phyloP scores from a whole-genome alignment of 352 stramenopile genomes.

The Phytopythium chamaehyphon region DNA sequence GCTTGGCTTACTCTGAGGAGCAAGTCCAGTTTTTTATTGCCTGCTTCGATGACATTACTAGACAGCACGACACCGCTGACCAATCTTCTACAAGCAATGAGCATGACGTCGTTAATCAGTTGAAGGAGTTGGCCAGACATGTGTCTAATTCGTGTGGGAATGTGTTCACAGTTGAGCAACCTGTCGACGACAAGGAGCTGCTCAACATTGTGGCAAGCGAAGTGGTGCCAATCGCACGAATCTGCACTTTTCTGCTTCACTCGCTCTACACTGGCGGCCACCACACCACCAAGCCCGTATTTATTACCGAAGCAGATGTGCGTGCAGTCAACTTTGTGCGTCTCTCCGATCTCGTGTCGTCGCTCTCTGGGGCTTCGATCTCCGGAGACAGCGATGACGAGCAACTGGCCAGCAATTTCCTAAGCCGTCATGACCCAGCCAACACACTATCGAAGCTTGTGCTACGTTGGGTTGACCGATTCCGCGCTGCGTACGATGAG shows the following conservation, averaged over 20 bases:
- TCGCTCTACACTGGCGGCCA: slow-evolving; percentile 15
- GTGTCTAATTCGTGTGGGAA: slow-evolving; percentile 26
- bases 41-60: slow-evolving; percentile 30
- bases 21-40: slow-evolving; percentile 48
- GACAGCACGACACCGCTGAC: slow-evolving; percentile 8
- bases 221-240: slow-evolving; percentile 62
- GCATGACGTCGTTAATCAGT: slow-evolving; percentile 18
- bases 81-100: slow-evolving; percentile 9
- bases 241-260: slow-evolving; percentile 65
- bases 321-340: slow-evolving; percentile 45
- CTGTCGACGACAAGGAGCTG: slow-evolving; percentile 39
- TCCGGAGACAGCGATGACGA: slow-evolving; percentile 10
- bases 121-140: slow-evolving; percentile 21
- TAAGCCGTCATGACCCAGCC: not conserved
- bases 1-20: slow-evolving; percentile 49
- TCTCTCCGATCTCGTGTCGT: slow-evolving; percentile 14
- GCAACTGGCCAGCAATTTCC: not conserved
- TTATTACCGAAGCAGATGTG: slow-evolving; percentile 47
- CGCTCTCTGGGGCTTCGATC: not conserved
- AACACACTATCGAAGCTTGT: slow-evolving; percentile 31
- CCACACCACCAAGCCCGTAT: slow-evolving; percentile 49
- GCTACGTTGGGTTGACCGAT: slow-evolving; percentile 56
- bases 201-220: slow-evolving; percentile 77
- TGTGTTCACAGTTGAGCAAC: slow-evolving; percentile 23
- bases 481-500: slow-evolving; percentile 65